Evolutionary conservation across 345 rosid genomes (phyloP).

Genomic region (Durio zibethinus): DNA sequence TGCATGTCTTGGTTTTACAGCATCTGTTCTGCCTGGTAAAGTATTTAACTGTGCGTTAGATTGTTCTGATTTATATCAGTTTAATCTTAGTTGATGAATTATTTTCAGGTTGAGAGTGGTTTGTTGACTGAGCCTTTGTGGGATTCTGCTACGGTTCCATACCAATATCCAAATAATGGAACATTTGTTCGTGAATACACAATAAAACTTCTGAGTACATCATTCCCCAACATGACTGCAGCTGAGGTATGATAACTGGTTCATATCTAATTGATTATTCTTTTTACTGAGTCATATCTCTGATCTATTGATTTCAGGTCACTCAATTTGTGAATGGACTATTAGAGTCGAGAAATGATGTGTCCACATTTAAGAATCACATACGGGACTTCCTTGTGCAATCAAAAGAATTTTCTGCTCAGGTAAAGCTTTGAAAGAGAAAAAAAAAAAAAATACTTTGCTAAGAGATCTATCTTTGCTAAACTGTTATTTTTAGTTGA

Average conservation of each 20-base stretch:
- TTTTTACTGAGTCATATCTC: neutral
- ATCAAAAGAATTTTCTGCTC: slow-evolving; percentile 85
- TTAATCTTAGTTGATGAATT: neutral
- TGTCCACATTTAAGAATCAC: slow-evolving; percentile 73
- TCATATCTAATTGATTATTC: neutral
- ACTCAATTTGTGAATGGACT: slow-evolving; percentile 84
- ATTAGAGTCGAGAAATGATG: slow-evolving; percentile 75
- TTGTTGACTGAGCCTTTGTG: slow-evolving; percentile 85
- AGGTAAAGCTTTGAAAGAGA: slow-evolving; percentile 36
- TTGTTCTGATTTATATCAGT: neutral
- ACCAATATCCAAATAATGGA: slow-evolving; percentile 69
- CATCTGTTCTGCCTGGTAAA: slow-evolving; percentile 84
- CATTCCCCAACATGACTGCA: slow-evolving; percentile 93
- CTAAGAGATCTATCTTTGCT: neutral
- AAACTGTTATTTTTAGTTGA: neutral
- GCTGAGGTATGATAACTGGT: slow-evolving; percentile 51
- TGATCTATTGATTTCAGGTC: slow-evolving; percentile 51
- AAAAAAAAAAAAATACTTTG: no score
- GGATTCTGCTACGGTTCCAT: slow-evolving; percentile 74
- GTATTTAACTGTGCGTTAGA: neutral
- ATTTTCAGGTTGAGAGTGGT: slow-evolving; percentile 73
- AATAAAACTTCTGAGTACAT: slow-evolving; percentile 81
- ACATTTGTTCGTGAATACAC: slow-evolving; percentile 87
- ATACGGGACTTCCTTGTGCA: slow-evolving; percentile 95
- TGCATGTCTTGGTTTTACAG: slow-evolving; percentile 87